These are phyloP conservation scores for Chlorella vulgaris DNA, from an alignment of 139 green algal species.

Conservation along the genomic window DNA sequence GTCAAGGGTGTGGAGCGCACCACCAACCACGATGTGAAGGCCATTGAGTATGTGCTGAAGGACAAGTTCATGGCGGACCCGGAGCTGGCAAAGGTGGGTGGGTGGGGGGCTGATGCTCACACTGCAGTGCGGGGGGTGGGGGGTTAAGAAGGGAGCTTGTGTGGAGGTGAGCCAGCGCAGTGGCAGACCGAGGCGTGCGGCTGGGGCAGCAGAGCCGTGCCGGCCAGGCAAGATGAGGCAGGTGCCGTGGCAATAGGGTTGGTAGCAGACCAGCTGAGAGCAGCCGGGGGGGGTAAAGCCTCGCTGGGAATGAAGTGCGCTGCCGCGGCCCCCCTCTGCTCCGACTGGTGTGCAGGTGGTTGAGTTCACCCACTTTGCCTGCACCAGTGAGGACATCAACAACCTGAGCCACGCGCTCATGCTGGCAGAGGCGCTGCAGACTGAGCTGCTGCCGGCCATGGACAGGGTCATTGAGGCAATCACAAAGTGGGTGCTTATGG, in stretches of 20 bases:
- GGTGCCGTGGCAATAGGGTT: too few species aligned
- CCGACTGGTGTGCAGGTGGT: constrained; percentile 51
- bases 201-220: too few species aligned
- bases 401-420: constrained; percentile 98
- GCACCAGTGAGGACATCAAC: constrained; percentile 99
- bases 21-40: constrained; percentile 99
- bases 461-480: constrained; percentile 83
- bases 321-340: not conserved
- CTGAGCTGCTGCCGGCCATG: constrained; percentile 87
- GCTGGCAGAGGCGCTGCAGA: constrained; percentile 86
- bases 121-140: not conserved
- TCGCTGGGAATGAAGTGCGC: too few species aligned
- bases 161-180: too few species aligned
- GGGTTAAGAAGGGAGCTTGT: too few species aligned
- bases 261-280: too few species aligned
- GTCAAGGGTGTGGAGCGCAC: constrained; percentile 91
- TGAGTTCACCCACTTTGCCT: constrained; percentile 99
- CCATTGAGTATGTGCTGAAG: constrained; percentile 99
- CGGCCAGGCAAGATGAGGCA: too few species aligned
- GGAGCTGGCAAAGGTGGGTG: constrained; percentile 65
- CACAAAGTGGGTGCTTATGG: constrained; percentile 16
- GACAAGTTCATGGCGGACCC: constrained; percentile 60
- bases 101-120: not conserved
- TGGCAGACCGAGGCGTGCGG: too few species aligned
- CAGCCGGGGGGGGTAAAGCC: too few species aligned